Base-by-base conservation (phyloP, 192 early-diverging fungal genomes). In the Haplosporangium gracile region DNA sequence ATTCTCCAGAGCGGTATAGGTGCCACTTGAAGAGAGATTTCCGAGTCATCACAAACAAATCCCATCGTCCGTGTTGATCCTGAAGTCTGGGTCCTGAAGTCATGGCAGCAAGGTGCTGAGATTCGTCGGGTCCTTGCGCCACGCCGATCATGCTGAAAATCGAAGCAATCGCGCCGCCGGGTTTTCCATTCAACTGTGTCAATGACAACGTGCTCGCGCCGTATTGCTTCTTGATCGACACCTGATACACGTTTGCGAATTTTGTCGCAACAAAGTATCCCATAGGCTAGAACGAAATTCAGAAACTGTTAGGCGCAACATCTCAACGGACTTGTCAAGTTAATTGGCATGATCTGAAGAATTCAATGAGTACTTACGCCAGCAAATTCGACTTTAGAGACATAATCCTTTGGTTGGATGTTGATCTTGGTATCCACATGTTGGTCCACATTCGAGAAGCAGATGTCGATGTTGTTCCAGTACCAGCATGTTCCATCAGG, bases 401-500 rank as follows among this genome's bases (percentile, higher is more conserved):
- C 42, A 32, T 76, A 81, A 34, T 86, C 84, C 29, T 57, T 75
- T 40, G 77, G 49, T n/a, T 49, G 60, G 20, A 86, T n/a, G 71
- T 63, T 70, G 72, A 86, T 86, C 39, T 74, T 86, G 10, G 77
- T 70, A 38, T 78, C 76, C 49, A 81, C 72, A 36, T 86, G 84
- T 34, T 81, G 75, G 20, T 86, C 51, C 38, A 80, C 75, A 26
- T 86, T 78, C 29, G 84, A 86, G 24, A 86, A 75, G 38, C 78
- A 81, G 0, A 86, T 76, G n/a, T 86, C 84, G n/a, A 86, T 80
- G 39, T 86, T 75, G 42, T 80, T 79, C 84, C 84, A 86, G 79
- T 78, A 81, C 84, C 84, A 86, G 40, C 84, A 86, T 4, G 79
- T 80, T 24, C 84, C 84, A 43, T 86, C 84, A 20, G 79, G 79